phyloP scores from a whole-genome alignment of 768 basidiomycete species.

The Kwoniella heveanensis region DNA sequence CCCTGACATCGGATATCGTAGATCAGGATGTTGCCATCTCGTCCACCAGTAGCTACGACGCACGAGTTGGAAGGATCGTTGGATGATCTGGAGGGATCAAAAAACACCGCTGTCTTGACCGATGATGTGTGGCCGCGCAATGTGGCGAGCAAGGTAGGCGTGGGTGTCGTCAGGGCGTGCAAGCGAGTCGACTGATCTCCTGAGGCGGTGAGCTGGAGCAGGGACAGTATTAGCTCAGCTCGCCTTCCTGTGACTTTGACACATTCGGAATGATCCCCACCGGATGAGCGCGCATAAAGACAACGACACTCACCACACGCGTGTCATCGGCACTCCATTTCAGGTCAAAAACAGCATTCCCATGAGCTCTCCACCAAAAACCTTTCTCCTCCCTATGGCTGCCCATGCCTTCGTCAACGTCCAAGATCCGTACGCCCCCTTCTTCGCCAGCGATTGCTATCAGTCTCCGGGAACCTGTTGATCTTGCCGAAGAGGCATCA shows the following conservation, averaged over 20 bases:
- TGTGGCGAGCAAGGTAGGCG: conserved; percentile 41
- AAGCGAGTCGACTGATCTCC: conserved; percentile 48
- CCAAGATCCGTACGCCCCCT: conserved; percentile 44
- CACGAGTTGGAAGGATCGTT: conserved; percentile 26
- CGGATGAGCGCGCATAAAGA: too few species aligned
- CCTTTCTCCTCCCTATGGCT: conserved; percentile 42
- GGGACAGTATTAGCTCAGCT: not conserved
- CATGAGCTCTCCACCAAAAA: conserved; percentile 50
- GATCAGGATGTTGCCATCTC: conserved; percentile 54
- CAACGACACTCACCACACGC: conserved; percentile 36
- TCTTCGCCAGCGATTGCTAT: conserved; percentile 49
- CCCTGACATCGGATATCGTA: conserved; percentile 49
- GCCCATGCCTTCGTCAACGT: conserved; percentile 45
- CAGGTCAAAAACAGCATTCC: conserved; percentile 53
- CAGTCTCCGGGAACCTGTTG: conserved; percentile 28
- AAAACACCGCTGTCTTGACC: conserved; percentile 49
- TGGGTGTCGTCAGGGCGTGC: conserved; percentile 34
- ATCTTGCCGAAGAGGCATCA: conserved; percentile 24
- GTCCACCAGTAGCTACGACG: conserved; percentile 45
- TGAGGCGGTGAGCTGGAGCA: conserved; percentile 43
- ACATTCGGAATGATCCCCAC: too few species aligned
- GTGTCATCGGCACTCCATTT: conserved; percentile 51
- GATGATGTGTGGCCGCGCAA: conserved; percentile 49
- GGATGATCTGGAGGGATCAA: conserved; percentile 42
- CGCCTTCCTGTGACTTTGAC: too few species aligned